Evolutionary conservation across 2,329 filamentous ascomycete genomes (phyloP), one percentile per base, ranked within the genome.

Genomic region (Colletotrichum brevisporum): DNA sequence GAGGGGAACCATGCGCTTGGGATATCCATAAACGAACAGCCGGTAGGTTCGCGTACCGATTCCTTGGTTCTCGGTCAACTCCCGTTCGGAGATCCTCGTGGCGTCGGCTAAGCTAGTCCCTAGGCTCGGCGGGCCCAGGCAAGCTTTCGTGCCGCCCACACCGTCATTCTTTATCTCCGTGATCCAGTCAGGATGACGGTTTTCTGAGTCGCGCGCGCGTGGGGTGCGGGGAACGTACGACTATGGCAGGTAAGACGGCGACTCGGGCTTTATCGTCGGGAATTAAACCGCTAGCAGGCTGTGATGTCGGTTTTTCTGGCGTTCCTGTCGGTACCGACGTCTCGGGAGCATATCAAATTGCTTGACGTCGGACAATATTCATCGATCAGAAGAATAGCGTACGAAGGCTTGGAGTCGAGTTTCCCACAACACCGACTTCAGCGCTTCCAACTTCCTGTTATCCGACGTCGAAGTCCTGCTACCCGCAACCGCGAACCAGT

Each of bases 31-130:
- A n/a, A 51, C 5, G 3, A 27, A 27, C 24, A 9, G 18, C 43
- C 15, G 16, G 13, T 18, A 18, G 3, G 21, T 9, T 8, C 10
- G 13, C 48, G 24, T 39, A 55, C 50, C 61, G 50, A 45, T 18
- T 15, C 26, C 13, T 50, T 15, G 66, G 54, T 51, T 55, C 39
- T 55, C 48, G 50, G 66, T 16, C 54, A 65, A 54, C 43, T 60
- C 48, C 66, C 61, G 54, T 39, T 31, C 31, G 31, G 61, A 6
- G 54, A 59, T 65, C 31, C 15, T 59, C 26, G 27, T 43, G 53
- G 41, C 47, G 41, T 41, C 16, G 27, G n/a, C 24, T 45, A 10
- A 26, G 31, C 21, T 18, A 2, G n/a, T 41, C 27, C 10, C 21
- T 26, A 2, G n/a, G 27, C 27, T 31, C 5, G 27, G 27, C 41